Conservation (phyloP, 2,329 filamentous ascomycete genomes). For the Fonsecaea nubica region DNA sequence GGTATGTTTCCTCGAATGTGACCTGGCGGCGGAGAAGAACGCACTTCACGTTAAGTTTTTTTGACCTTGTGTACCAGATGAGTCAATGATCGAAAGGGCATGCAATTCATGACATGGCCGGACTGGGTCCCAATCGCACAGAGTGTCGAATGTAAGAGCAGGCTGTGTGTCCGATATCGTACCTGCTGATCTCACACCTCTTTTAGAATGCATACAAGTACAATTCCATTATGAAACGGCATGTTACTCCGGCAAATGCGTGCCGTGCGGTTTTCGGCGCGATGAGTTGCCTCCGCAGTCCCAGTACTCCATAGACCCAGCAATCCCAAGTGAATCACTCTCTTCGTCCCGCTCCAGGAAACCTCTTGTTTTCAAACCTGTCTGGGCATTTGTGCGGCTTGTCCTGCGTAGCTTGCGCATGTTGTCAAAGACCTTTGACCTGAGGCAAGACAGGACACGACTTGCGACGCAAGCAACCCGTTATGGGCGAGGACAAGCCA, state of each 20-base stretch:
- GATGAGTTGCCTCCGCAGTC: conserved; percentile 12
- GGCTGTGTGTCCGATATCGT: background rate
- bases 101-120: background rate
- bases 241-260: conserved; percentile 10
- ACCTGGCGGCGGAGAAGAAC: conserved; percentile 24
- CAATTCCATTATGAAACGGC: background rate
- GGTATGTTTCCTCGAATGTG: conserved; percentile 1
- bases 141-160: background rate
- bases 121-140: background rate
- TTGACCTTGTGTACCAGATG: background rate
- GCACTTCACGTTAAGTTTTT: background rate
- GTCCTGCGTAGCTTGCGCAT: background rate
- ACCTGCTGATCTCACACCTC: background rate
- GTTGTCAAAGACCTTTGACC: background rate
- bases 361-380: background rate
- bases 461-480: background rate
- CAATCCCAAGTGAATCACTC: background rate
- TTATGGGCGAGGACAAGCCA: conserved; percentile 15
- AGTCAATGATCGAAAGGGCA: conserved; percentile 3
- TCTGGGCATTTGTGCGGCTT: background rate
- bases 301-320: background rate
- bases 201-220: background rate
- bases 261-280: conserved; percentile 18
- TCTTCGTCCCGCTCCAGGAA: background rate
- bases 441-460: background rate